Evolutionary conservation across 2,329 filamentous ascomycete species (phyloP), one percentile per base, ranked within the genome.

Genomic region (Aspergillus pseudoterreus): DNA sequence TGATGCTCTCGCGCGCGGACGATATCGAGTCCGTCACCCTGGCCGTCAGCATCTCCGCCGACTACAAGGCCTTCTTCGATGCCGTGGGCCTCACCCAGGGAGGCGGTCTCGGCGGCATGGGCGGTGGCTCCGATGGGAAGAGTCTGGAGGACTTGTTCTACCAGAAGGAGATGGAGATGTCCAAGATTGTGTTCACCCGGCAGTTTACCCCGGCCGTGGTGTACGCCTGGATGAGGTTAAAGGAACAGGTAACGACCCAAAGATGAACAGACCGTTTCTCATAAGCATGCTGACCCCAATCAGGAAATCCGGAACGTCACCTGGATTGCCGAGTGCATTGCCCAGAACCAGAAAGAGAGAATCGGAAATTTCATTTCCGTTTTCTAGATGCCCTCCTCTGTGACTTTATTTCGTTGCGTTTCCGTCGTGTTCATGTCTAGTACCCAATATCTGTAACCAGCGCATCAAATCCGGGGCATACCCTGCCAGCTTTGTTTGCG

Each of bases 261-360:
- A 27, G 6, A 3, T 33, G 4, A n/a, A 6, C 15, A 12, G 21
- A 17, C 30, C 15, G 15, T 36, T 32, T 24, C 10, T 32, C 24
- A 9, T 30, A 6, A 30, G 8, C 8, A 11, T 11, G 14, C 19
- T 10, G 39, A 41, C 30, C 14, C 21, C 6, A 21, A 17, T 3
- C 56, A 97, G 92, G 94, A 99, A 87, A 96, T 97, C 65, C 88
- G 94, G 60, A 99, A 99, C 75, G 96, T 99, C 67, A 97, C 94
- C 47, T 99, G 94, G 94, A 99, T 99, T 72, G 88, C 94, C 19
- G 94, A 99, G 75, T 99, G 94, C 77, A 99, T 99, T 82, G 94
- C 94, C 50, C 94, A 99, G 76, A 96, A 96, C 78, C 94, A 99
- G 76, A 99, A 99, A 79, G 94, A 99, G 74, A 85, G 94, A 69